These are phyloP conservation scores for Protomyces lactucae-debilis DNA, from an alignment of 1,139 yeast species.

Conservation along the genomic window DNA sequence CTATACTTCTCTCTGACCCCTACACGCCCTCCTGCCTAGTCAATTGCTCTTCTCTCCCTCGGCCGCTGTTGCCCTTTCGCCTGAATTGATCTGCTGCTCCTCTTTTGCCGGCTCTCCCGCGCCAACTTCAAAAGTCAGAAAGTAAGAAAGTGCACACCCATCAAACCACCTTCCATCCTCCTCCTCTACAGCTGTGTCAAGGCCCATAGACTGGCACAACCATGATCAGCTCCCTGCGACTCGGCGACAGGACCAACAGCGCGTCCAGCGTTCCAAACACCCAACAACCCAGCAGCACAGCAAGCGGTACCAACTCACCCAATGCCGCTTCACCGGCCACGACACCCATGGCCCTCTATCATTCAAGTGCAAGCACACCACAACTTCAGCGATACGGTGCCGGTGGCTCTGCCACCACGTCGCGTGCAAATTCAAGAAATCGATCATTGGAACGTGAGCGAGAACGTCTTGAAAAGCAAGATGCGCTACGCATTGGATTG, in stretches of 20 bases:
- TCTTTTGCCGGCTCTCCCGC: too few species aligned
- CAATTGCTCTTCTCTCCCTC: too few species aligned
- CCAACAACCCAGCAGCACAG: background rate
- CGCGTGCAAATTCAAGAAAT: background rate
- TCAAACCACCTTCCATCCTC: too few species aligned
- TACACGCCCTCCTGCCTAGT: too few species aligned
- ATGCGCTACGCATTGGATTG: constrained; percentile 5
- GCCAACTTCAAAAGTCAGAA: too few species aligned
- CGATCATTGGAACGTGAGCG: background rate
- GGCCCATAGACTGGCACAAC: background rate
- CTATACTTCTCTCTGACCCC: too few species aligned
- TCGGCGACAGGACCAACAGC: background rate
- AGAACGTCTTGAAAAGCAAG: background rate
- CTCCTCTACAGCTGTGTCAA: background rate
- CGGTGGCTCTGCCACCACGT: background rate
- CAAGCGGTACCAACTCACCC: background rate
- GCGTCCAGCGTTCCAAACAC: background rate
- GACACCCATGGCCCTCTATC: background rate
- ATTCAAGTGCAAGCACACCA: background rate
- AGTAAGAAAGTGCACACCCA: too few species aligned
- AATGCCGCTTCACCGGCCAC: background rate
- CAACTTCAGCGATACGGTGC: background rate
- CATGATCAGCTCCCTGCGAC: background rate
- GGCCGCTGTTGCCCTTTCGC: too few species aligned
- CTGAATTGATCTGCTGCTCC: too few species aligned